Percentiles rank a stretch among this genome's conserved stretches.
These are phyloP conservation scores for Gossypium thurberi DNA, from an alignment of 345 rosid genomes.

Conservation along the genomic window DNA sequence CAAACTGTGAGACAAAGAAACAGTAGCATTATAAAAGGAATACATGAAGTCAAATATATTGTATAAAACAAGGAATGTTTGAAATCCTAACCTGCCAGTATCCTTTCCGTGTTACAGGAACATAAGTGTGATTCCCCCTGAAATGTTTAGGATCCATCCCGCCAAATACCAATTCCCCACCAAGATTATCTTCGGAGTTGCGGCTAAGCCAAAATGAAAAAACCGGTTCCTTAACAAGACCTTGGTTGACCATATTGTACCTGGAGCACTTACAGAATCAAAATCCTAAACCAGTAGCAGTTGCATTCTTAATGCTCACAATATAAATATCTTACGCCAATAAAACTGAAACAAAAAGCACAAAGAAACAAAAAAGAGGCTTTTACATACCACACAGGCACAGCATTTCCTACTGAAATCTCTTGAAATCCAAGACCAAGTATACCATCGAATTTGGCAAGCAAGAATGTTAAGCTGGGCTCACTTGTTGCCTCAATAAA, in stretches of 20 bases:
- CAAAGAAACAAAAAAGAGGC: neutral
- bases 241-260: conserved; percentile 70
- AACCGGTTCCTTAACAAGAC: conserved; percentile 50
- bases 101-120: conserved; percentile 53
- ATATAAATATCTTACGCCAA: neutral
- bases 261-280: conserved; percentile 26
- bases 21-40: neutral
- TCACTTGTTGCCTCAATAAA: conserved; percentile 89
- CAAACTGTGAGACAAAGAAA: conserved; percentile 44
- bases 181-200: conserved; percentile 50
- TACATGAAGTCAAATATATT: neutral
- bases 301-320: neutral
- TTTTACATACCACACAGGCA: conserved; percentile 49
- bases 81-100: conserved; percentile 64
- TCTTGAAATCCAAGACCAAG: conserved; percentile 79
- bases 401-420: conserved; percentile 55
- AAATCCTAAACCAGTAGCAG: neutral
- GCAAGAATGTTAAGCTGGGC: conserved; percentile 71
- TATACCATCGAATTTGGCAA: conserved; percentile 81
- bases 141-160: conserved; percentile 57
- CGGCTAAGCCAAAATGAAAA: conserved; percentile 83
- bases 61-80: neutral
- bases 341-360: neutral
- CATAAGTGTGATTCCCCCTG: conserved; percentile 62
- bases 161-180: conserved; percentile 70